These are phyloP conservation scores for Rubia occidens DNA, from an alignment of 305 asterid genomes.

Conservation along the genomic window DNA sequence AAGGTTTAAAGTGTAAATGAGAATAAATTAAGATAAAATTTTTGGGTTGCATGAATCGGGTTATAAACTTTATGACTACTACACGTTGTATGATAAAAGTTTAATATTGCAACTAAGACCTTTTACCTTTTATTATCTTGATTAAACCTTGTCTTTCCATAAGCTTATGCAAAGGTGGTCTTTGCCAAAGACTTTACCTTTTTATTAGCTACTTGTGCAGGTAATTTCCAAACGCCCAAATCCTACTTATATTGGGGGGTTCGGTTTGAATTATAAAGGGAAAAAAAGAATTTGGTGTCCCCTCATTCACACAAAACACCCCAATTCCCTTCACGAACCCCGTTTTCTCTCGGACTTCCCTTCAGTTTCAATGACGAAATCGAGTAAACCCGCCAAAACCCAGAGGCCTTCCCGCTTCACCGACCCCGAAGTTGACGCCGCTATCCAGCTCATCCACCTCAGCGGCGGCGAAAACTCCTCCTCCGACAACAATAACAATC, in stretches of 20 bases:
- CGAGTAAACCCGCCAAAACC: constrained; percentile 23
- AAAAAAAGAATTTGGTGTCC: neutral
- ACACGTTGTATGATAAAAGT: no score
- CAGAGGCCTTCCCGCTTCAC: constrained; percentile 26
- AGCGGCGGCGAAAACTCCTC: constrained; percentile 46
- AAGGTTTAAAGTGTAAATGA: no score
- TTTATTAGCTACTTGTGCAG: no score
- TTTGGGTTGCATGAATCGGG: no score
- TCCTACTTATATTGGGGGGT: neutral
- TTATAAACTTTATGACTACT: no score
- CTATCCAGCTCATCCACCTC: constrained; percentile 60
- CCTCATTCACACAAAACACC: neutral
- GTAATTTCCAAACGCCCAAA: no score
- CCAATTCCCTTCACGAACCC: neutral
- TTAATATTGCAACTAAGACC: no score
- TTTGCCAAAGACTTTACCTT: no score
- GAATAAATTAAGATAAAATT: no score
- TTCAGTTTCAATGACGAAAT: constrained; percentile 11
- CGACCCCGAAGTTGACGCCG: constrained; percentile 60
- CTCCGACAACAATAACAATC: constrained; percentile 14
- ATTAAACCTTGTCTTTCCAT: no score
- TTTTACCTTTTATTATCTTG: no score
- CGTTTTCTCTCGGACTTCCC: neutral
- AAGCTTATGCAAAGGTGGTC: no score
- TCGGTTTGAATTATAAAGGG: neutral